These are phyloP conservation scores for Hygrophorus pudorinus DNA, from an alignment of 768 basidiomycete genomes.

Conservation along the genomic window DNA sequence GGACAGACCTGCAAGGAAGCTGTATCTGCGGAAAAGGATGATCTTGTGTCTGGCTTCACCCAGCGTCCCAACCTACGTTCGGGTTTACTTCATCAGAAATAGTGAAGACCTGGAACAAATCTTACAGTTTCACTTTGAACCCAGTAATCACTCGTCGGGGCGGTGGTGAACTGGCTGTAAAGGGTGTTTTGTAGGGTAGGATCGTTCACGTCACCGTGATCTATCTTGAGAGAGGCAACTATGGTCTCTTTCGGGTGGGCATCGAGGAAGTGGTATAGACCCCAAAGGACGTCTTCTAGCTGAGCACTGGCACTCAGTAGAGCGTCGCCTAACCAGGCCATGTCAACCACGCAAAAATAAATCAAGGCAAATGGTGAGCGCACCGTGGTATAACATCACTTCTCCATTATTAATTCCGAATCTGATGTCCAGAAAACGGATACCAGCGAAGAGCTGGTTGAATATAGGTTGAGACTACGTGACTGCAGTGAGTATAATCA, in stretches of 20 bases:
- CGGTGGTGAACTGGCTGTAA: background rate
- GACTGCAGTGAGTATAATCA: background rate
- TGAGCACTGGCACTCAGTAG: conserved; percentile 2
- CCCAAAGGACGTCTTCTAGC: conserved; percentile 4
- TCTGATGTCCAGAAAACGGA: conserved; percentile 4
- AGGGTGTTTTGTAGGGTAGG: conserved; percentile 1
- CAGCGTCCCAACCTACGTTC: conserved; percentile 1
- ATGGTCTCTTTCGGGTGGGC: conserved; percentile 4
- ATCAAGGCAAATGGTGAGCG: background rate
- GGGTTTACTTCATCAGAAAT: background rate
- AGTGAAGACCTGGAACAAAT: background rate
- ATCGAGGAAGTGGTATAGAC: conserved; percentile 4
- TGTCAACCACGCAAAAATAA: background rate
- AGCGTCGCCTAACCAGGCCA: background rate
- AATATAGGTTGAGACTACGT: conserved; percentile 2
- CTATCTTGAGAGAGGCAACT: conserved; percentile 2
- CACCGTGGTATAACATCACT: conserved; percentile 3
- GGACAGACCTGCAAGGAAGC: background rate
- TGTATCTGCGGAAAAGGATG: conserved; percentile 3
- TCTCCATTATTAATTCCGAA: background rate
- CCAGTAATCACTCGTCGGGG: conserved; percentile 2
- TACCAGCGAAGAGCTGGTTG: conserved; percentile 1
- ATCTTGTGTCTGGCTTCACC: conserved; percentile 3
- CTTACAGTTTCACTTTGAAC: conserved; percentile 4
- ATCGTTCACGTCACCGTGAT: conserved; percentile 2